Base-by-base conservation (phyloP, 148 eudicot species). In the Suaeda aralocaspica region DNA sequence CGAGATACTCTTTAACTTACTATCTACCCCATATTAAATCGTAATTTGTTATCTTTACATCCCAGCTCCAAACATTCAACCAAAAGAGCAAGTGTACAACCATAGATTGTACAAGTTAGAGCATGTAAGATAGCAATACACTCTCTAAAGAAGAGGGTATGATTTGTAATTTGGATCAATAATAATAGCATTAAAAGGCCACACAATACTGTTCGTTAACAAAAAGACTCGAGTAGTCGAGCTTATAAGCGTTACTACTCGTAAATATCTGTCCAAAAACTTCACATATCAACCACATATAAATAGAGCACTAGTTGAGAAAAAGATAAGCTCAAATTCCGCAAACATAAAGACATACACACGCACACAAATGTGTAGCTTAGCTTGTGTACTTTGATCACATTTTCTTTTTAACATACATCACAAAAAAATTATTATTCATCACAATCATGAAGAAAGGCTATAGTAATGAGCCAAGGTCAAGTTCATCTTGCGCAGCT, bases 401-500 rank as follows among this genome's bases (percentile, higher is more conserved):
- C 4, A 15, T 33, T 9, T 60, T n/a, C 19, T 9, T 34, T 1
- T 60, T 34, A 9, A 18, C 22, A 19, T 33, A 8, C 34, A 26
- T 1, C 33, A 31, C 44, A 49, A 53, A 11, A 52, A 68, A 6
- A 6, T 9, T 9, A 11, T 46, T 3, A 4, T 19, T 46, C 14
- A 46, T 12, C 13, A 46, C 16, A 61, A 41, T 26, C 62, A 72
- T 64, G 76, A 72, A 72, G 42, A 85, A 77, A 72, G 77, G 84
- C 45, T 81, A 85, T 55, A 31, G 9, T 6, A 62, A 39, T 12
- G 84, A 84, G 62, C 77, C 84, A 18, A 85, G 97, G 14, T 89
- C 95, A 44, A 87, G 79, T 71, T 85, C 96, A 29, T 87, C 97
- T 15, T 92, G 97, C 53, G 95, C 92, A 31, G 97, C 97, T 48